A percentile compares a stretch with the other conserved stretches of the same genome.
Evolutionary conservation across 108 stramenopile genomes (phyloP).

Genomic region (Cyclotella atomus): DNA sequence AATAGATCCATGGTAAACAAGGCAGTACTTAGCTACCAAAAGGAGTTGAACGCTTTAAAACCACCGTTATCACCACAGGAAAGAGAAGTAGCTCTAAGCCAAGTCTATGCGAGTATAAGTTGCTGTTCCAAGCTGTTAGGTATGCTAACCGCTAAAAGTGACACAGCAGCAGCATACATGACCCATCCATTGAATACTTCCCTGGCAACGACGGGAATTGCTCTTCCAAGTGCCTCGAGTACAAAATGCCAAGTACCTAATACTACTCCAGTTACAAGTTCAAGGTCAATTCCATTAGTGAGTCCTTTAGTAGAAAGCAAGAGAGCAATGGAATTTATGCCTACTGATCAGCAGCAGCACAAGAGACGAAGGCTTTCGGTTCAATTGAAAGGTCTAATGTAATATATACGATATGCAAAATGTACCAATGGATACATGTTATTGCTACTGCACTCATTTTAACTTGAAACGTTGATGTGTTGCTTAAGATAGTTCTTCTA

Average conservation of each 20-base stretch:
- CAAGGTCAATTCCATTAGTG: background rate
- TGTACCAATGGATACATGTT: no score
- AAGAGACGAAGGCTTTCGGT: conserved; percentile 1
- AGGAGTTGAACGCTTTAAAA: background rate
- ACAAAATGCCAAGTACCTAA: background rate
- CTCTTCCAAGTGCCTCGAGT: no score
- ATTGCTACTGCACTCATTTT: no score
- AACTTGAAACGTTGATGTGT: no score
- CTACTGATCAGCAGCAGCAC: background rate
- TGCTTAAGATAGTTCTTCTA: no score
- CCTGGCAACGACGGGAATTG: no score
- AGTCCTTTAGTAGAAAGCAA: background rate
- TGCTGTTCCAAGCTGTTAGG: background rate
- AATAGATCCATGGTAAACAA: background rate
- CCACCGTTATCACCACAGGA: background rate
- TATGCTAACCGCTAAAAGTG: background rate
- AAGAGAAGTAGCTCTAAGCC: background rate
- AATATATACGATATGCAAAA: no score
- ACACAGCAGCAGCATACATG: background rate
- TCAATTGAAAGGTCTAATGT: no score
- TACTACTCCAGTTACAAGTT: conserved; percentile 5
- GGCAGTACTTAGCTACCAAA: conserved; percentile 1
- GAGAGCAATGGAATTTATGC: background rate
- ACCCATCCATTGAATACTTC: no score
- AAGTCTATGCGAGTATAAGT: conserved; percentile 2